These are phyloP conservation scores for Torulaspora gathmanii DNA, from an alignment of 805 yeast genomes.

Conservation along the genomic window DNA sequence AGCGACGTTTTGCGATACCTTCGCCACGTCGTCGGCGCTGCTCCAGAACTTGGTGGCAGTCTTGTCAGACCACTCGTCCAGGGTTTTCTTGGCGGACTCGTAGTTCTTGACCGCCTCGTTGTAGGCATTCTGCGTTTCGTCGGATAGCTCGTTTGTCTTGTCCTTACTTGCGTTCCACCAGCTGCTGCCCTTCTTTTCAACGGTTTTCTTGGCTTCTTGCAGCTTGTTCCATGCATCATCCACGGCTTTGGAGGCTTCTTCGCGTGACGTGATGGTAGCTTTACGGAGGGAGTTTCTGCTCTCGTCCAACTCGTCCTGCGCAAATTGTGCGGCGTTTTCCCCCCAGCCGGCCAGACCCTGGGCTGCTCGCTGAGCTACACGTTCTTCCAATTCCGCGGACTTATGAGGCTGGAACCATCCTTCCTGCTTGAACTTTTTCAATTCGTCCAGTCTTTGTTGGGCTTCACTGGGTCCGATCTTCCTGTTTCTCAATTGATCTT, in stretches of 20 bases:
- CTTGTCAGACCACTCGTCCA: slow-evolving; percentile 31
- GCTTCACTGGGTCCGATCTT: slow-evolving; percentile 33
- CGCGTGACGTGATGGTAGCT: slow-evolving; percentile 36
- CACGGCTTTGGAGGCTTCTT: slow-evolving; percentile 36
- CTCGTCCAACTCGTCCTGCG: slow-evolving; percentile 41
- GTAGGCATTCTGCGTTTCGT: slow-evolving; percentile 31
- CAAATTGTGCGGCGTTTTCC: slow-evolving; percentile 40
- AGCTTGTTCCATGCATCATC: slow-evolving; percentile 31
- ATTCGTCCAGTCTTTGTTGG: slow-evolving; percentile 32
- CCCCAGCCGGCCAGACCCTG: slow-evolving; percentile 45
- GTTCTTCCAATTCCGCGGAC: slow-evolving; percentile 29
- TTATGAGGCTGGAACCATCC: slow-evolving; percentile 34
- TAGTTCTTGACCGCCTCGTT: slow-evolving; percentile 27
- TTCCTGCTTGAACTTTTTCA: slow-evolving; percentile 35
- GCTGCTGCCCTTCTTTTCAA: slow-evolving; percentile 31
- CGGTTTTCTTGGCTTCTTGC: slow-evolving; percentile 36
- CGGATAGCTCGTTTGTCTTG: slow-evolving; percentile 36
- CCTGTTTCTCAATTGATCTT: slow-evolving; percentile 24
- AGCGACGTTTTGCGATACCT: slow-evolving; percentile 26
- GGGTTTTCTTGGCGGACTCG: slow-evolving; percentile 15
- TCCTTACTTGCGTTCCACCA: slow-evolving; percentile 41
- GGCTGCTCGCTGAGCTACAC: slow-evolving; percentile 36
- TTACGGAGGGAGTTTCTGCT: slow-evolving; percentile 35
- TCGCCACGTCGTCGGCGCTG: slow-evolving; percentile 33
- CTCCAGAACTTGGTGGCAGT: slow-evolving; percentile 32